These are phyloP conservation scores for Cordyceps farinosa DNA, from an alignment of 2,329 filamentous ascomycete genomes.

Conservation along the genomic window DNA sequence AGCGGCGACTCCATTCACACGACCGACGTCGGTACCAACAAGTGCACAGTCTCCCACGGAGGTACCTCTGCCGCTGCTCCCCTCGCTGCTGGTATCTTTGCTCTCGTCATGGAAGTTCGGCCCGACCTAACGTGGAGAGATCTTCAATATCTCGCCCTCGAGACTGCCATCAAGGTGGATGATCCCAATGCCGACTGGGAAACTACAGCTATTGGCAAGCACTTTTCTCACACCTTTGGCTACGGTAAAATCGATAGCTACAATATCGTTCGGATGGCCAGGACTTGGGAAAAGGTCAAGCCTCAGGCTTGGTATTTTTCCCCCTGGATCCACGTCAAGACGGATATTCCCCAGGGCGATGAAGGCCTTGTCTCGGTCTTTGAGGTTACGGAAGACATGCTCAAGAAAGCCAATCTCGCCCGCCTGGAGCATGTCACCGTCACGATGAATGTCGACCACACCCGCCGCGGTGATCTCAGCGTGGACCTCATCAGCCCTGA, in stretches of 20 bases:
- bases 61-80: conserved; percentile 95
- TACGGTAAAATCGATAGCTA: conserved; percentile 95
- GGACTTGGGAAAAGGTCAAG: conserved; percentile 82
- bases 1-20: conserved; percentile 88
- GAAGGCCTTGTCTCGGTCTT: conserved; percentile 76
- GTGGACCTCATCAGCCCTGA: conserved; percentile 85
- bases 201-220: conserved; percentile 72
- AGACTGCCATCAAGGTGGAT: conserved; percentile 79
- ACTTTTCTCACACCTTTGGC: conserved; percentile 91
- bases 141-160: conserved; percentile 83
- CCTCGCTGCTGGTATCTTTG: conserved; percentile 86
- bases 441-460: conserved; percentile 93
- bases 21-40: conserved; percentile 82
- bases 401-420: conserved; percentile 77
- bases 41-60: conserved; percentile 78
- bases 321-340: conserved; percentile 87
- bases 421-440: conserved; percentile 92
- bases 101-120: conserved; percentile 77
- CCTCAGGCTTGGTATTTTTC: conserved; percentile 94
- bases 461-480: conserved; percentile 82
- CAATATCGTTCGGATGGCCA: conserved; percentile 78
- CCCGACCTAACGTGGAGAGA: conserved; percentile 92
- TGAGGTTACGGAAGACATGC: conserved; percentile 75
- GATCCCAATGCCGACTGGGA: conserved; percentile 71
- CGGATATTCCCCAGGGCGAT: conserved; percentile 79